Evolutionary conservation across 129 eudicot genomes (phyloP).

Genomic region (Arctium lappa): DNA sequence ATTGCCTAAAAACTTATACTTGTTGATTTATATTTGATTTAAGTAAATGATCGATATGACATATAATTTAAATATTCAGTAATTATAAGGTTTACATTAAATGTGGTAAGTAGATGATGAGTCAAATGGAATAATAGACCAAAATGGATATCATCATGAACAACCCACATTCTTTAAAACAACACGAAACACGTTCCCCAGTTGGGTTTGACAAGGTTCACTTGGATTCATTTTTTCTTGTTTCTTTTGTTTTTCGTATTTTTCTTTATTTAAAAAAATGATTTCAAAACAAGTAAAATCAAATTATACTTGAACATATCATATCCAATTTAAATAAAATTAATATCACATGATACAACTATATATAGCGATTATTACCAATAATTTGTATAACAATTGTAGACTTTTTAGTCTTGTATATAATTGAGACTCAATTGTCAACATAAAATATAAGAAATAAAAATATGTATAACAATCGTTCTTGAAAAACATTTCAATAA

Average conservation of each 20-base stretch:
- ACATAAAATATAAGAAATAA: background rate
- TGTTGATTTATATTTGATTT: background rate
- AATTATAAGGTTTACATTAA: background rate
- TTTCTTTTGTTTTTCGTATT: too few relatives aligned
- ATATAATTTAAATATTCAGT: background rate
- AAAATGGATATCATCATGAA: background rate
- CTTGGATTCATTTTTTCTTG: too few relatives aligned
- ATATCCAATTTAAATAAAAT: background rate
- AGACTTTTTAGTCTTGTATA: background rate
- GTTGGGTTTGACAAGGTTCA: too few relatives aligned
- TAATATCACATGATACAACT: background rate
- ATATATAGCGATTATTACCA: too few relatives aligned
- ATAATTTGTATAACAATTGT: background rate
- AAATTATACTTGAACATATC: background rate
- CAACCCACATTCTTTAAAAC: too few relatives aligned
- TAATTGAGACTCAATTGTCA: background rate
- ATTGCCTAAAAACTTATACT: background rate
- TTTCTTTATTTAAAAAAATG: too few relatives aligned
- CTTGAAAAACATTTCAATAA: slow-evolving; percentile 20
- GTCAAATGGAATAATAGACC: background rate
- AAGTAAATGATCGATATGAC: too few relatives aligned
- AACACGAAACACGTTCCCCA: too few relatives aligned
- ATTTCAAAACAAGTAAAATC: too few relatives aligned
- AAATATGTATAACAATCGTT: background rate
- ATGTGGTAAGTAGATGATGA: background rate